Evolutionary conservation across 768 basidiomycete genomes (phyloP), one percentile per base, ranked within the genome.

Genomic region (Gymnopilus dilepis): DNA sequence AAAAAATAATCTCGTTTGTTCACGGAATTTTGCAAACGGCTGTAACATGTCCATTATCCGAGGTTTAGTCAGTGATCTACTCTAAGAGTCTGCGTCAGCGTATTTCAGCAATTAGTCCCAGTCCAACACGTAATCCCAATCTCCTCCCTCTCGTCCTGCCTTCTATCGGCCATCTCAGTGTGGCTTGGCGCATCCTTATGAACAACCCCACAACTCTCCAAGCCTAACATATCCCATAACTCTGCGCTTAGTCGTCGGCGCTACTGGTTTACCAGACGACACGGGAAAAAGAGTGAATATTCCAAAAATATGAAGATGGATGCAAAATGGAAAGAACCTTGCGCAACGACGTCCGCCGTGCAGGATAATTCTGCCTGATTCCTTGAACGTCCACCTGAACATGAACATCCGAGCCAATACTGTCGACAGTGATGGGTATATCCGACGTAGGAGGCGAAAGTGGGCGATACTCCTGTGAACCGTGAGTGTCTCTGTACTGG

Each of bases 141-240:
- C 26, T 63, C 62, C 12, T 56, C n/a, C 34, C 22, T n/a, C 42
- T 34, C 28, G 6, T 19, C 30, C 6, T 17, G 7, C 2, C 3
- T 8, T 45, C 12, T 22, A 4, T 45, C 43, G 21, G 6, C 12
- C 11, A 17, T 4, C 2, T 2, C 47, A 34, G 17, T 38, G 9
- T 62, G n/a, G n/a, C 63, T 3, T 12, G 34, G n/a, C n/a, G n/a
- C n/a, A 45, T 64, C 64, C 24, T 50, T 62, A 15, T 33, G 61
- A 26, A 70, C 69, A 12, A 59, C 24, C 9, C 69, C 67, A 47
- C 69, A 70, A 31, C 65, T 68, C 30, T 65, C 53, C 9, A 70
- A 61, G 4, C 65, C 63, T 43, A 69, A 51, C 12, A 61, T 45
- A 2, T 63, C 62, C 63, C 61, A 62, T 21, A 66, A 15, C 15